These are phyloP conservation scores for Hysterium pulicare DNA, from an alignment of 2,329 filamentous ascomycete species.

Conservation along the genomic window DNA sequence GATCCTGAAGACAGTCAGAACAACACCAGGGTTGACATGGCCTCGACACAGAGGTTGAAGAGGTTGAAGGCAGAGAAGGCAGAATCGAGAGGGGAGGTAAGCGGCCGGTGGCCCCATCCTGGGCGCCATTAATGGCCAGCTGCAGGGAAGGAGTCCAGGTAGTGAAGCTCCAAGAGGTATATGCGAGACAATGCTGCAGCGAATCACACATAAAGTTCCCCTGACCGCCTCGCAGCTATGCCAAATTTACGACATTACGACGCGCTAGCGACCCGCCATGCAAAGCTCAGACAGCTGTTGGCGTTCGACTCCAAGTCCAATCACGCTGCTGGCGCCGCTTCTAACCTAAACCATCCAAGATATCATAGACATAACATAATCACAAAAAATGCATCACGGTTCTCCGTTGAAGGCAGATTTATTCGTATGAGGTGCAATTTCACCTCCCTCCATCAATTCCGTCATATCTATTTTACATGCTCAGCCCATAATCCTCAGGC, in stretches of 20 bases:
- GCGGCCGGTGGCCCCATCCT: not conserved
- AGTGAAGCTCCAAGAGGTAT: not conserved
- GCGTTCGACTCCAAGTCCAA: too few species aligned
- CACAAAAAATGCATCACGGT: too few species aligned
- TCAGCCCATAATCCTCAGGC: not conserved
- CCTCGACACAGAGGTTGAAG: conserved; percentile 21
- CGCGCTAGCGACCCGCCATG: not conserved
- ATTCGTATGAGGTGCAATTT: not conserved
- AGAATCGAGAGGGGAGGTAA: conserved; percentile 12
- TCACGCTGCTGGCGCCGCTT: too few species aligned
- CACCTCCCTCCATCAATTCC: not conserved
- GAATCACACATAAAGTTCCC: not conserved
- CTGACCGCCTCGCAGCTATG: too few species aligned
- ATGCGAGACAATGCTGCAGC: not conserved
- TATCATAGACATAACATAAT: too few species aligned
- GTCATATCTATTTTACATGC: not conserved
- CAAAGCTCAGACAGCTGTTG: not conserved
- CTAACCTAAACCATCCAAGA: too few species aligned
- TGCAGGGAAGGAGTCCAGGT: not conserved
- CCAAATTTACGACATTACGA: not conserved
- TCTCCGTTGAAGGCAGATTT: too few species aligned
- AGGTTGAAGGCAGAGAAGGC: conserved; percentile 9
- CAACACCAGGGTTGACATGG: conserved; percentile 26
- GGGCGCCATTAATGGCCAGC: not conserved
- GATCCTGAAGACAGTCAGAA: conserved; percentile 19